These are phyloP conservation scores for Trichoderma gamsii DNA, from an alignment of 495 filamentous ascomycete species.

Conservation along the genomic window DNA sequence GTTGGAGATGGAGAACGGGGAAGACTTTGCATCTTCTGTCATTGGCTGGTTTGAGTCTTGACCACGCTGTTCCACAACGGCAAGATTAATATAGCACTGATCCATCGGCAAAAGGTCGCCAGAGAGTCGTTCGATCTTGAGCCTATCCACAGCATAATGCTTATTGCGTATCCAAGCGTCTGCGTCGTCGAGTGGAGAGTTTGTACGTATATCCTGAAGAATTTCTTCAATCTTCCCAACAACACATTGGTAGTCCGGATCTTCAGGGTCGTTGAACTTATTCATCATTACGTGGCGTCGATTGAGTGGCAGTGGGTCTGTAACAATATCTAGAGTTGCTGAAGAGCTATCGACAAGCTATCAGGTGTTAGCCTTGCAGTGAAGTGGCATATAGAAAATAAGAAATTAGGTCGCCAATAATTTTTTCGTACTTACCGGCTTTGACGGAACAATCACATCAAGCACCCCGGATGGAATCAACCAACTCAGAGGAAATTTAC, in stretches of 20 bases:
- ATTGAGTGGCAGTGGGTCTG: slow-evolving; percentile 23
- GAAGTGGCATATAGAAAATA: slow-evolving; percentile 12
- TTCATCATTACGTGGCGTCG: slow-evolving; percentile 25
- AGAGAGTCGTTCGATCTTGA: slow-evolving; percentile 34
- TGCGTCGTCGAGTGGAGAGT: slow-evolving; percentile 21
- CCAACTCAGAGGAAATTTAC: slow-evolving; percentile 18
- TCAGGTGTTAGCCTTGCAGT: slow-evolving; percentile 18
- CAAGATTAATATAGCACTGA: slow-evolving; percentile 33
- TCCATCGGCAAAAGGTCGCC: slow-evolving; percentile 28
- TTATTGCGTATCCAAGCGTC: slow-evolving; percentile 24
- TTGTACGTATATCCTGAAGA: slow-evolving; percentile 22
- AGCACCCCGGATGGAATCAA: too few relatives aligned
- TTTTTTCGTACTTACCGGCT: too few relatives aligned
- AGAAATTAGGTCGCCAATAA: slow-evolving; percentile 12
- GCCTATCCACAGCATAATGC: slow-evolving; percentile 22
- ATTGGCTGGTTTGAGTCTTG: slow-evolving; percentile 7
- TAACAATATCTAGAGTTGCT: slow-evolving; percentile 20
- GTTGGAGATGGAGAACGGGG: slow-evolving; percentile 26
- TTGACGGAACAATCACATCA: too few relatives aligned
- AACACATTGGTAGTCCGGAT: slow-evolving; percentile 19
- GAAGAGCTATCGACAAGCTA: slow-evolving; percentile 21
- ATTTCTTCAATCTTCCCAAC: slow-evolving; percentile 21
- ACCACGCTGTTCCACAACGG: slow-evolving; percentile 23
- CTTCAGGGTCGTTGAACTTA: slow-evolving; percentile 24
- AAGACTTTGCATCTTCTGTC: slow-evolving; percentile 19